Conservation (phyloP, 2,329 filamentous ascomycete species). For the Claviceps purpurea region DNA sequence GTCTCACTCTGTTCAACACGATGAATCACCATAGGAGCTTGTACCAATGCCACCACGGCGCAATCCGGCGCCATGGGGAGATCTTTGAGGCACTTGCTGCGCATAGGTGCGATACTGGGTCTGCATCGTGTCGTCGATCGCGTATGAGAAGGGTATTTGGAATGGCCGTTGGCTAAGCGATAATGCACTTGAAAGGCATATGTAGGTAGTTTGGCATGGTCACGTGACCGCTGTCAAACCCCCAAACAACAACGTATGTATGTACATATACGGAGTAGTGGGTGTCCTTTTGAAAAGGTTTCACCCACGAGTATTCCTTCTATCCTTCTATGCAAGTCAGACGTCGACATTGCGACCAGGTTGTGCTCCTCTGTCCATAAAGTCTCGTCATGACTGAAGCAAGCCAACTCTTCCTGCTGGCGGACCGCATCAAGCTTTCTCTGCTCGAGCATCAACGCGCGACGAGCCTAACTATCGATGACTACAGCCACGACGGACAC, state of each 20-base stretch:
- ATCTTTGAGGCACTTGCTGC: slow-evolving; percentile 36
- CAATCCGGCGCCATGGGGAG: slow-evolving; percentile 33
- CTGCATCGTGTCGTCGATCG: slow-evolving; percentile 29
- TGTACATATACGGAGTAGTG: no score
- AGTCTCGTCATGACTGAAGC: slow-evolving; percentile 29
- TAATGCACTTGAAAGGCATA: no score
- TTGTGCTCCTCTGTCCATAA: background rate
- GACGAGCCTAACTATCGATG: slow-evolving; percentile 63
- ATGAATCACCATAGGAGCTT: slow-evolving; percentile 9
- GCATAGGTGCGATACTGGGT: slow-evolving; percentile 37
- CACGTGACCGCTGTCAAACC: no score
- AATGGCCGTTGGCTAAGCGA: no score
- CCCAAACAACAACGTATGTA: no score
- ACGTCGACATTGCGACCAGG: no score
- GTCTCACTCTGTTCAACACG: slow-evolving; percentile 1
- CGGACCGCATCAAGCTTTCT: slow-evolving; percentile 94
- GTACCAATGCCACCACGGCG: slow-evolving; percentile 41
- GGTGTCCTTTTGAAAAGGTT: no score
- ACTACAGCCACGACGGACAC: slow-evolving; percentile 72
- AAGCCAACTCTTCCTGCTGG: slow-evolving; percentile 78
- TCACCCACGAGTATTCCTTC: no score
- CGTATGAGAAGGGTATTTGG: background rate
- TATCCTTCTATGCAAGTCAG: no score
- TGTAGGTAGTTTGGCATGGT: no score
- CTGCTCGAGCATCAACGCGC: slow-evolving; percentile 84